A percentile compares a stretch with the other conserved stretches of the same genome.
These are phyloP conservation scores for Tricholoma saponaceum DNA, from an alignment of 768 basidiomycete species.

Conservation along the genomic window DNA sequence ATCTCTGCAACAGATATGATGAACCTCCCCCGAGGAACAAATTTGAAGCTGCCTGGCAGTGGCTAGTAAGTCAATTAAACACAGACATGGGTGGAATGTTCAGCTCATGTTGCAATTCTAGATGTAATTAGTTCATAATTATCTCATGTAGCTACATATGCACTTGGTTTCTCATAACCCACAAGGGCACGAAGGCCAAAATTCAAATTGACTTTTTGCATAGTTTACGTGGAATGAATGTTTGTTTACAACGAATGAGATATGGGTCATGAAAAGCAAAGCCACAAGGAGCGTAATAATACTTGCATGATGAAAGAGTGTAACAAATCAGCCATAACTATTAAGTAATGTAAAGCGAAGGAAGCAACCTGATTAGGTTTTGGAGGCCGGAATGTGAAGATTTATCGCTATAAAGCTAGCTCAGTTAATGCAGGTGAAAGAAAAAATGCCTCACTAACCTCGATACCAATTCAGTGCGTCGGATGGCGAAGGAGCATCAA, in stretches of 20 bases:
- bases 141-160: neutral
- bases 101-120: neutral
- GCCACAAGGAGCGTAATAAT: neutral
- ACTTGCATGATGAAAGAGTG: neutral
- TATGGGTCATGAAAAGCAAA: neutral
- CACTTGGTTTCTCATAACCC: neutral
- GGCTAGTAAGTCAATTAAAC: slow-evolving; percentile 55
- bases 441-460: slow-evolving; percentile 42
- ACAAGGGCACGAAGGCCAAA: neutral
- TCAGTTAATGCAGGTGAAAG: slow-evolving; percentile 2
- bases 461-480: slow-evolving; percentile 89
- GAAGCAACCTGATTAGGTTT: slow-evolving; percentile 40
- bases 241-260: neutral
- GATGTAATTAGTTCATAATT: neutral
- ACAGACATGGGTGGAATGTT: no score
- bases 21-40: slow-evolving; percentile 69
- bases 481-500: slow-evolving; percentile 79
- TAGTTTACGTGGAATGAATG: neutral
- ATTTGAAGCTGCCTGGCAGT: slow-evolving; percentile 69
- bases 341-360: slow-evolving; percentile 8
- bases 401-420: slow-evolving; percentile 62
- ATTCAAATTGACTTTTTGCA: neutral
- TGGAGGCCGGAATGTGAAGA: slow-evolving; percentile 81
- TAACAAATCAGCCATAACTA: neutral
- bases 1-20: slow-evolving; percentile 40